Base-by-base conservation (phyloP, 2,329 filamentous ascomycete genomes). In the Colletotrichum scovillei region DNA sequence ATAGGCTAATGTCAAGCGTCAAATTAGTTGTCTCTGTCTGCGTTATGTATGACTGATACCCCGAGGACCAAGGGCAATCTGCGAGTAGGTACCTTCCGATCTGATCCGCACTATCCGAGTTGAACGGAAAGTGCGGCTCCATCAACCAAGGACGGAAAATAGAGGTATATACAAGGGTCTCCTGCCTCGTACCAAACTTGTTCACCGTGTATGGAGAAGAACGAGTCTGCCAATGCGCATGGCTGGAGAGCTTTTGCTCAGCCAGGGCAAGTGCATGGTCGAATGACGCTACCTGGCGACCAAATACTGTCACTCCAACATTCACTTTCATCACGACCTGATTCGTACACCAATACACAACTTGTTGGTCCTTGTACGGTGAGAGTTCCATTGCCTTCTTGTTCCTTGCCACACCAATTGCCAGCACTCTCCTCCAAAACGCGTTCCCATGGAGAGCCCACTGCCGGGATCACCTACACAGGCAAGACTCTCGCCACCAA, bases 371-470 rank as follows among this genome's bases (percentile, higher is more conserved):
- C 16, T 22, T 49, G 3, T 11, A n/a, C 19, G 42, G 42, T 49
- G 7, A n/a, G 16, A 32, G 14, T 9, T 12, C 32, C 9, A 16
- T 52, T 16, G 42, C 2, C 60, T 63, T 9, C 5, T 38, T 19
- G 1, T 12, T 64, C 38, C 6, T 19, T 59, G 57, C 28, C 32
- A 19, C 26, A 38, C 57, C 9, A 14, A 9, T 26, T 35, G 38
- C 6, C 12, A 35, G 46, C 19, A 9, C 9, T n/a, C 30, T 32
- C 28, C 3, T 32, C 4, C 4, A 11, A n/a, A 6, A 8, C 19
- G 26, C 11, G 19, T 19, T 58, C 5, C 28, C 7, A 58, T 58
- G 56, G 56, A 58, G 32, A n/a, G 68, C 79, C 28, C 32, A 59
- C 64, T 32, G 30, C 24, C 30, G 46, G 24, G 24, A 24, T 14